phyloP scores from a whole-genome alignment of 73 alveolate species.

The Tetrahymena thermophila region DNA sequence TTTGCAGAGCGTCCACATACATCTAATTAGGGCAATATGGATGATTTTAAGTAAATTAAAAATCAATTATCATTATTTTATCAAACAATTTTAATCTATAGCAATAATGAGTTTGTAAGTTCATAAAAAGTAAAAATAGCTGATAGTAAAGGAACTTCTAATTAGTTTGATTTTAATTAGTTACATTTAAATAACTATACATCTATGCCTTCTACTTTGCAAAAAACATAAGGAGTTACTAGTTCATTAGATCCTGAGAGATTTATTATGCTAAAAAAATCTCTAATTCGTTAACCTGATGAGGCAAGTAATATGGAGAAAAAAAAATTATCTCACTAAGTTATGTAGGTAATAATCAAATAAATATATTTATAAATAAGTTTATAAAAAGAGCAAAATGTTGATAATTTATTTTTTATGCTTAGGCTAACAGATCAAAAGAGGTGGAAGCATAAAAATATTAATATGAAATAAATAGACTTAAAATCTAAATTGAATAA shows the following conservation, averaged over 20 bases:
- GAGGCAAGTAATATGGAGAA: neutral
- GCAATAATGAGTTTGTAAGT: neutral
- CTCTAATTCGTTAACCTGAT: neutral
- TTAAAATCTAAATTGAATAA: constrained; percentile 14
- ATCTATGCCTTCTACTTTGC: neutral
- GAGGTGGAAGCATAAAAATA: constrained; percentile 13
- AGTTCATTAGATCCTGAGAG: neutral
- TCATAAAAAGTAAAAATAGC: neutral
- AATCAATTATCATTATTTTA: neutral
- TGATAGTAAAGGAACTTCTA: neutral
- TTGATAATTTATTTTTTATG: neutral
- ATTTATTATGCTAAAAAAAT: neutral
- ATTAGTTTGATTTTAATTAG: neutral
- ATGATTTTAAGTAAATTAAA: neutral
- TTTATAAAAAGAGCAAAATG: neutral
- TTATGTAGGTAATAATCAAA: neutral
- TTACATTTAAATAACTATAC: neutral
- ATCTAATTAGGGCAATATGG: neutral
- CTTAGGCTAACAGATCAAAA: constrained; percentile 3
- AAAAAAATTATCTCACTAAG: neutral
- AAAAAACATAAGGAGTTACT: neutral
- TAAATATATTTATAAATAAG: neutral
- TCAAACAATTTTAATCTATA: neutral
- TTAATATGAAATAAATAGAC: constrained; percentile 16
- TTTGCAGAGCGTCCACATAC: neutral